Evolutionary conservation across 805 yeast species (phyloP), one percentile per base, ranked within the genome.

Genomic region (Hanseniaspora thailandica): DNA sequence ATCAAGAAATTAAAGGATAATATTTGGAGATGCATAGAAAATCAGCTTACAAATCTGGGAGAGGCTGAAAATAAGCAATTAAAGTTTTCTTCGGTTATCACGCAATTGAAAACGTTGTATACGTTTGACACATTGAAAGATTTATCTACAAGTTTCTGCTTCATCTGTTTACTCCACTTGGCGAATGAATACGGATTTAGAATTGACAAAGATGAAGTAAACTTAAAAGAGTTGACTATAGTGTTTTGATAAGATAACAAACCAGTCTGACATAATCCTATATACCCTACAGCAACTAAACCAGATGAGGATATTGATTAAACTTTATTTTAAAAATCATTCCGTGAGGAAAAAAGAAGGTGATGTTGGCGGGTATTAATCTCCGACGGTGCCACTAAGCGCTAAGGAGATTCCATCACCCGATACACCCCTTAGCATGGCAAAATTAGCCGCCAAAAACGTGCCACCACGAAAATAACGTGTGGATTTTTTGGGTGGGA

Each of bases 131-230:
- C 80, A 45, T 69, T 73, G 58, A 75, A 74, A 47, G 95, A 87
- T 50, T 66, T 88, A 7, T 83, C 94, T 1, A 86, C 95, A 1
- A 82, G 94, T 66, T 84, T 84, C 65, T 84, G 86, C 61, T 87
- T 87, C 60, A 85, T 87, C 55, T 84, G 95, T 60, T 67, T 86
- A 61, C 68, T 87, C 34, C 96, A 87, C 67, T 70, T 87, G 58
- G 95, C 95, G 13, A 87, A 88, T 63, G 96, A 87, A 64, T 81
- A 84, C 61, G 90, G 89, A 1, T 69, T 87, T 30, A 62, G 69
- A 6, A 74, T 87, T 7, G 69, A 71, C 17, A 76, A 77, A 56
- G 75, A 69, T 6, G 55, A 52, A 3, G 23, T 12, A 1, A 63
- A 66, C 22, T 69, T 58, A 39, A 61, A 60, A 19, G 68, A 67